Evolutionary conservation across 2,329 filamentous ascomycete genomes (phyloP).

Genomic region (Huntiella moniliformis): DNA sequence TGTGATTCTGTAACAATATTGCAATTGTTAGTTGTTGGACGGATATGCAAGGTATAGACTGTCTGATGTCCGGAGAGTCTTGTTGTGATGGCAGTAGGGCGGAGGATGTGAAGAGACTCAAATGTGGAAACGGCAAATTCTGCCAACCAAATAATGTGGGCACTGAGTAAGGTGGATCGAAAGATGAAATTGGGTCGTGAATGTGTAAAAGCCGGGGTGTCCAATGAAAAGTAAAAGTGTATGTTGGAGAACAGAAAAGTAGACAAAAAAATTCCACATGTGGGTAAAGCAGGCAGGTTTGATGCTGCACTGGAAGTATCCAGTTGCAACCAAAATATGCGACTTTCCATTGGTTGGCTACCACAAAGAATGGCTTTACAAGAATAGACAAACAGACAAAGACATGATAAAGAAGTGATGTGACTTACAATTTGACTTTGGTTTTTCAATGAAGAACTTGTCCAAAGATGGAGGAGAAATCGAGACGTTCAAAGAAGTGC

Average conservation of each 20-base stretch:
- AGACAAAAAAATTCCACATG: too few species aligned
- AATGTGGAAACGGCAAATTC: background rate
- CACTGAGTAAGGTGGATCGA: background rate
- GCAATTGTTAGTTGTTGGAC: background rate
- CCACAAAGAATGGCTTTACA: too few species aligned
- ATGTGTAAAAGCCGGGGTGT: too few species aligned
- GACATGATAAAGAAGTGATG: background rate
- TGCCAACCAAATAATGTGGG: conserved; percentile 1
- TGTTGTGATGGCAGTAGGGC: too few species aligned
- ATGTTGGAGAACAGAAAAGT: too few species aligned
- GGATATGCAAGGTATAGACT: background rate
- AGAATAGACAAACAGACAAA: background rate
- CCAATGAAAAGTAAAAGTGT: too few species aligned
- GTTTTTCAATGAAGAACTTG: conserved; percentile 12
- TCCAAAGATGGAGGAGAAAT: conserved; percentile 8
- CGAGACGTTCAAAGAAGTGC: conserved; percentile 4
- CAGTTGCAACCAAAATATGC: too few species aligned
- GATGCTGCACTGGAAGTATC: too few species aligned
- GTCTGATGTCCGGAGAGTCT: background rate
- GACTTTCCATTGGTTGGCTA: too few species aligned
- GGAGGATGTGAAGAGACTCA: background rate
- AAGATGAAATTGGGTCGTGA: too few species aligned
- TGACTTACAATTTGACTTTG: conserved; percentile 8
- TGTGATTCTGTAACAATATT: conserved; percentile 17
- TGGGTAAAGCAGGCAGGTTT: too few species aligned